These are phyloP conservation scores for Iberis amara DNA, from an alignment of 441 rosid genomes.

Conservation along the genomic window DNA sequence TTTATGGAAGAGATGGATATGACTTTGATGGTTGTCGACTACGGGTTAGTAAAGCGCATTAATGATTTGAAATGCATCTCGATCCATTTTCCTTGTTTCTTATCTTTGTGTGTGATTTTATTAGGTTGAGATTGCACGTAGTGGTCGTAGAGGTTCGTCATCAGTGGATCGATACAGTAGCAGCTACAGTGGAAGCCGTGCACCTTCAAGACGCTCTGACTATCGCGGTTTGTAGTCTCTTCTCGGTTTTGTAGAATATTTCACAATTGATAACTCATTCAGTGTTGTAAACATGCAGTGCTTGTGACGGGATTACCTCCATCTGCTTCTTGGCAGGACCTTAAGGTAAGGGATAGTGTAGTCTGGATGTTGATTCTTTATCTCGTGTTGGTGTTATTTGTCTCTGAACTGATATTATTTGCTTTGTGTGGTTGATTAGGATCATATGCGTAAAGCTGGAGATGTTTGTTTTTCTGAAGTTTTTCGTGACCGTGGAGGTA, in stretches of 20 bases:
- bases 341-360: slow-evolving; percentile 47
- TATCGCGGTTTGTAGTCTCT: slow-evolving; percentile 63
- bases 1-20: slow-evolving; percentile 84
- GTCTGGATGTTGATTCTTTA: background rate
- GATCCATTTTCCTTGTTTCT: background rate
- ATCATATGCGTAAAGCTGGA: slow-evolving; percentile 96
- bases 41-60: slow-evolving; percentile 46
- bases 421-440: slow-evolving; percentile 36
- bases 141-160: slow-evolving; percentile 69
- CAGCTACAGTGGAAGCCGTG: slow-evolving; percentile 61
- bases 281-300: slow-evolving; percentile 39
- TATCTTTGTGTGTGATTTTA: background rate
- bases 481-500: slow-evolving; percentile 81
- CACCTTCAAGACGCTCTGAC: slow-evolving; percentile 70
- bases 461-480: slow-evolving; percentile 96
- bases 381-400: background rate
- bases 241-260: background rate
- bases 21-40: slow-evolving; percentile 74
- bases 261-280: background rate
- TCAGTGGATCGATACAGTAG: slow-evolving; percentile 70
- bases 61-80: background rate
- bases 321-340: slow-evolving; percentile 98
- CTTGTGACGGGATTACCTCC: slow-evolving; percentile 83
- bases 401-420: slow-evolving; percentile 1
- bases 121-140: slow-evolving; percentile 91